Evolutionary conservation across 805 yeast species (phyloP), one percentile per base, ranked within the genome.

Genomic region (Hanseniaspora lindneri): DNA sequence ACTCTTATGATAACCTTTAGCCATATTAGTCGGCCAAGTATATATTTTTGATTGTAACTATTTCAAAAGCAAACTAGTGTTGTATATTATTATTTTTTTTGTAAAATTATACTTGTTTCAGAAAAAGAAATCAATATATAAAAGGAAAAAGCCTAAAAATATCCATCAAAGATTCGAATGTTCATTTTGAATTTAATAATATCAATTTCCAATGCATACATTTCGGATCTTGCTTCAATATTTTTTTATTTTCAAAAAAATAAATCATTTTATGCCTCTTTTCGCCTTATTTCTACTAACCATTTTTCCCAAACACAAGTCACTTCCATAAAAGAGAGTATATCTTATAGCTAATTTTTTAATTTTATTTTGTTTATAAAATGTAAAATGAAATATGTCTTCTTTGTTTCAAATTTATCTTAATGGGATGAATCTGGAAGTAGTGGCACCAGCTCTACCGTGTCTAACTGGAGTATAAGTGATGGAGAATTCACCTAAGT

Each of bases 401-500:
- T 41, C 34, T 25, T 25, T 24, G 16, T 25, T 24, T 33, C 24
- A 42, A 40, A 39, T 57, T 66, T 74, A 74, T 70, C 65, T 72
- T 66, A 74, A 71, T 71, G 88, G 87, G 67, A 79, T 78, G 80
- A 81, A 81, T 72, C 83, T 72, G 72, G 74, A 67, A 72, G 83
- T 73, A 73, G 83, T 76, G 67, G 75, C 71, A 80, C 88, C 94
- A 66, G 94, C 88, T 78, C 92, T 82, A 82, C 96, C 96, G 80
- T 94, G 99, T 80, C 94, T 86, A 71, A 89, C 96, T 70, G 99
- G 98, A 73, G 95, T 84, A 80, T 92, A 92, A 66, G 98, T 78
- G 75, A 92, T 92, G 67, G 98, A 89, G 86, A 92, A 92, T 79
- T 92, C 99, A 77, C 96, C 99, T 67, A 92, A 84, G 94, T 92